These are phyloP conservation scores for Erodium maritimum DNA, from an alignment of 345 rosid genomes.

Conservation along the genomic window DNA sequence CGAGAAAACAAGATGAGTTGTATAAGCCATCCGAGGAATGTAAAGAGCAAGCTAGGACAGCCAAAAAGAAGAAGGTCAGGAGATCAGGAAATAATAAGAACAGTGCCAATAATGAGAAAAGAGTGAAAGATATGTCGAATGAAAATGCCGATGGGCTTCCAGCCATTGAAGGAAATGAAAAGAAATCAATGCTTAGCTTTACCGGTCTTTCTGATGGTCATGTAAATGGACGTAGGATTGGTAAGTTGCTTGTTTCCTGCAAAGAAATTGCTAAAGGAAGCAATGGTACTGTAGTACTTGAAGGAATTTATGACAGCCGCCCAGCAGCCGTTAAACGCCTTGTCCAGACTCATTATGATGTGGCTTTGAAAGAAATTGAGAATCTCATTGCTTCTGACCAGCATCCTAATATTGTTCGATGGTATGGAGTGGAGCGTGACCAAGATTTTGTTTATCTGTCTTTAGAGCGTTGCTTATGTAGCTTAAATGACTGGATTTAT, in stretches of 20 bases:
- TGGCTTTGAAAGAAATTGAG: slow-evolving; percentile 88
- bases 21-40: slow-evolving; percentile 11
- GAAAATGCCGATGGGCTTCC: slow-evolving; percentile 13
- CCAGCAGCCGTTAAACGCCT: slow-evolving; percentile 92
- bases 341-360: slow-evolving; percentile 76
- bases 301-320: slow-evolving; percentile 84
- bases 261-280: slow-evolving; percentile 93
- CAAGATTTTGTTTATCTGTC: slow-evolving; percentile 85
- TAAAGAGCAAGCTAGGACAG: slow-evolving; percentile 19
- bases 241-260: slow-evolving; percentile 60
- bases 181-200: slow-evolving; percentile 29
- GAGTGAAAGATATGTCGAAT: slow-evolving; percentile 18
- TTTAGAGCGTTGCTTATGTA: slow-evolving; percentile 79
- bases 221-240: slow-evolving; percentile 55
- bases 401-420: slow-evolving; percentile 80
- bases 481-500: slow-evolving; percentile 63
- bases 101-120: slow-evolving; percentile 23
- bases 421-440: slow-evolving; percentile 93
- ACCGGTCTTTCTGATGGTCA: slow-evolving; percentile 29
- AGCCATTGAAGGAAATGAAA: slow-evolving; percentile 14
- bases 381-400: slow-evolving; percentile 90
- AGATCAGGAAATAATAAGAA: slow-evolving; percentile 41
- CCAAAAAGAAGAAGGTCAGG: slow-evolving; percentile 54
- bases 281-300: slow-evolving; percentile 82
- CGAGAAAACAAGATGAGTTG: slow-evolving; percentile 13